Evolutionary conservation across 2,329 filamentous ascomycete genomes (phyloP).

Genomic region (Periconia macrospinosa): DNA sequence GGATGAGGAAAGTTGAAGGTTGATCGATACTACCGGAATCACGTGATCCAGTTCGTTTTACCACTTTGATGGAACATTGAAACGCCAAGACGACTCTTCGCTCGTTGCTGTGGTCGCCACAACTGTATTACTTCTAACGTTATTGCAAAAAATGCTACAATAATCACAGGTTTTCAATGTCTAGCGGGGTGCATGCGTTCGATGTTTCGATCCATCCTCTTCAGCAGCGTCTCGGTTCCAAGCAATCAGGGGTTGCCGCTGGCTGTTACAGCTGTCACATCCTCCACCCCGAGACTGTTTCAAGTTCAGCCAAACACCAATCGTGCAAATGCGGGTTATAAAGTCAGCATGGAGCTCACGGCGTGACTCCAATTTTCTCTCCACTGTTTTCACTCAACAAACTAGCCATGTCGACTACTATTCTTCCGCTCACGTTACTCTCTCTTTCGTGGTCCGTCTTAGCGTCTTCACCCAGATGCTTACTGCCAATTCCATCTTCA

Average conservation of each 20-base stretch:
- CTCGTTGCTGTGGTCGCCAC: no score
- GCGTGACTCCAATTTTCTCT: not conserved
- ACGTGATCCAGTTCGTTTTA: no score
- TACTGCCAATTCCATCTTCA: constrained; percentile 8
- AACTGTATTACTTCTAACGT: no score
- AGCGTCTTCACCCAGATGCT: constrained; percentile 10
- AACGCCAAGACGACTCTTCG: no score
- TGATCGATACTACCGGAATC: no score
- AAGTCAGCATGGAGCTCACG: not conserved
- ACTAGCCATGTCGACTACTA: not conserved
- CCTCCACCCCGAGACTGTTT: not conserved
- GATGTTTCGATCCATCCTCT: no score
- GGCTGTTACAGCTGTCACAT: not conserved
- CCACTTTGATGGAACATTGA: no score
- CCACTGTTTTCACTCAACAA: not conserved
- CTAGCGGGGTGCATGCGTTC: no score
- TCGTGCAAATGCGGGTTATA: not conserved
- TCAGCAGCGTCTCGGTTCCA: no score
- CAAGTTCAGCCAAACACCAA: not conserved
- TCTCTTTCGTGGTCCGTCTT: constrained; percentile 1
- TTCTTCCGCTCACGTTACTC: not conserved
- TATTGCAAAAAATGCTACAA: no score
- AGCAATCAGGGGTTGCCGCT: not conserved
- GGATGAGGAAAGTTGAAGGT: no score
- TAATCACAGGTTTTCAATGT: no score